Base-by-base conservation (phyloP, 345 rosid species). In the Brassica incana region DNA sequence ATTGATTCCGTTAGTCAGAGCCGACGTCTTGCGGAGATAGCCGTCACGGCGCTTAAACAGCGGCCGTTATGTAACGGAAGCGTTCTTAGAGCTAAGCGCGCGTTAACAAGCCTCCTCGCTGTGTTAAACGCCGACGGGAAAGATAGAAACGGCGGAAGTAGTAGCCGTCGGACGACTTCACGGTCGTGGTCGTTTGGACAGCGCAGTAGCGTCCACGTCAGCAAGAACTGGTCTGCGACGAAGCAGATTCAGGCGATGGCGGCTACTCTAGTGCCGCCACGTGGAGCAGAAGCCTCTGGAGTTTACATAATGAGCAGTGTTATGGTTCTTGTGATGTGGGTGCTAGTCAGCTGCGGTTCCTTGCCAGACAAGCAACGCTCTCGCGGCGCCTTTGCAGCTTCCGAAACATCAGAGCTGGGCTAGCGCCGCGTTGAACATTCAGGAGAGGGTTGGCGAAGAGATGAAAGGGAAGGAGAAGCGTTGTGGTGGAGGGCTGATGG, bases 381-480 rank as follows among this genome's bases (percentile, higher is more conserved):
- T 88, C 72, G 77, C 87, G 5, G 74, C 84, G 2, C 88, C 89
- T 43, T 83, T 91, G 66, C 88, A 86, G 61, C 88, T 96, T 16
- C 95, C 92, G 11, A 90, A 87, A 78, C 94, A 96, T 12, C 70
- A 88, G 67, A 74, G 25, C 7, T 95, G 99, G 97, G 97, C 97
- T 1, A 89, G 87, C 2, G 76, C 88, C 32, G 77, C 92, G 61
- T 80, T 83, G 4, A 85, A 70, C 15, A 73, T 96, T 29, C 92
- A 88, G 58, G 98, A 96, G 81, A 93, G 87, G 84, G 86, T 96
- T 8, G 87, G 89, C 4, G 99, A 92, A 62, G 98, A 93, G 80
- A 87, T 94, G 88, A 96, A 92, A 88, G 85, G 77, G 88, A 93
- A 90, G 85, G 99, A 93, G 86, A 96, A 89, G 86, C 90, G 88